A percentile compares a stretch with the other conserved stretches of the same genome.
These are phyloP conservation scores for Mycena belliarum DNA, from an alignment of 768 basidiomycete genomes.

Conservation along the genomic window DNA sequence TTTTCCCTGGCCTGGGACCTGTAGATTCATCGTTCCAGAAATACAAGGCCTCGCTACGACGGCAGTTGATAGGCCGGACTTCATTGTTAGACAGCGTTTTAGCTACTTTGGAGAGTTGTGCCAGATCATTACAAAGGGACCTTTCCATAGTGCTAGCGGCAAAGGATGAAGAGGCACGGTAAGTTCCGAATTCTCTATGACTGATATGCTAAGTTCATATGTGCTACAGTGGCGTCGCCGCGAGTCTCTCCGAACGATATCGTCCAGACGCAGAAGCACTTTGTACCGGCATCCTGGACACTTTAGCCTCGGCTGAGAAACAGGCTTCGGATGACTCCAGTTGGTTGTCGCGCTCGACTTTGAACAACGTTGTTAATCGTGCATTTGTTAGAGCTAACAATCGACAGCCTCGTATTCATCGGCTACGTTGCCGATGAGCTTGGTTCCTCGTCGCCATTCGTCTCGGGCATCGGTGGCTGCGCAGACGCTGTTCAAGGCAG, in stretches of 20 bases:
- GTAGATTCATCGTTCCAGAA: constrained; percentile 54
- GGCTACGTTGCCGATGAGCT: constrained; percentile 53
- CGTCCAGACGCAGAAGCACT: constrained; percentile 52
- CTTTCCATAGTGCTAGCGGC: constrained; percentile 45
- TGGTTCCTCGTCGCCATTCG: constrained; percentile 43
- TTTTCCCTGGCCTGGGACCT: constrained; percentile 37
- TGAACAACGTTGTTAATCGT: constrained; percentile 3
- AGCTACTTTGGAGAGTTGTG: constrained; percentile 58
- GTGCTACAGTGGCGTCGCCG: constrained; percentile 38
- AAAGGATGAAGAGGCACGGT: constrained; percentile 47
- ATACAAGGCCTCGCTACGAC: constrained; percentile 61
- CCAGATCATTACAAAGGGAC: constrained; percentile 60
- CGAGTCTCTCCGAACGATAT: constrained; percentile 46
- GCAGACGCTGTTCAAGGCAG: constrained; percentile 37
- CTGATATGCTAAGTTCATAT: neutral
- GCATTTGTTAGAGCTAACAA: constrained; percentile 22
- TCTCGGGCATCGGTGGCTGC: constrained; percentile 45
- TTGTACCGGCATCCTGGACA: constrained; percentile 41
- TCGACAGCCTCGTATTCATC: constrained; percentile 46
- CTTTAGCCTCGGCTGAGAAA: constrained; percentile 37
- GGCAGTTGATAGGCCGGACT: constrained; percentile 67
- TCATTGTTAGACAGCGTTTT: constrained; percentile 60
- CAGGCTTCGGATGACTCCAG: constrained; percentile 33
- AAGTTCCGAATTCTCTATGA: constrained; percentile 21
- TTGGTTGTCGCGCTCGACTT: constrained; percentile 27